Conservation (phyloP, 1,139 yeast genomes). For the Citeromyces siamensis region DNA sequence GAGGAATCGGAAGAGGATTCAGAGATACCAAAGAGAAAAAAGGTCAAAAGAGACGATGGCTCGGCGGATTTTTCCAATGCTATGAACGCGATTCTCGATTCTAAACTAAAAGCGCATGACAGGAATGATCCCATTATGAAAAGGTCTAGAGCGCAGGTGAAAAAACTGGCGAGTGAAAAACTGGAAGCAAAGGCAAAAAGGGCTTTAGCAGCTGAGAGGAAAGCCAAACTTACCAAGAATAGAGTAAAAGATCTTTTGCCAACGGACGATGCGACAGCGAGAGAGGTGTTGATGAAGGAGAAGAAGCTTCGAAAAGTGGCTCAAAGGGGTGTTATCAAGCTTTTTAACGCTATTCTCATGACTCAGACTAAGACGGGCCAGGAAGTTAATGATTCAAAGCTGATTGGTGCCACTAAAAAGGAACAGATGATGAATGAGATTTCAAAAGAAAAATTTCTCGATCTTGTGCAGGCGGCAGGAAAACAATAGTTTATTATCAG, state of each 20-base stretch:
- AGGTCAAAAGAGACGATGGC: constrained; percentile 49
- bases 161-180: constrained; percentile 69
- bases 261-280: constrained; percentile 28
- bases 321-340: constrained; percentile 85
- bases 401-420: constrained; percentile 25
- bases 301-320: constrained; percentile 69
- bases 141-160: constrained; percentile 54
- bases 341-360: constrained; percentile 81
- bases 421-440: constrained; percentile 65
- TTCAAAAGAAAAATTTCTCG: constrained; percentile 83
- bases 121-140: constrained; percentile 85
- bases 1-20: constrained; percentile 10
- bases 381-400: constrained; percentile 22
- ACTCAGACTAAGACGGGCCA: constrained; percentile 57
- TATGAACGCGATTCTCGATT: constrained; percentile 70
- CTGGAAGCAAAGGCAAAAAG: constrained; percentile 77
- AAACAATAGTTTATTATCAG: constrained; percentile 18
- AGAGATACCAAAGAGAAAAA: constrained; percentile 35
- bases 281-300: constrained; percentile 58
- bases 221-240: constrained; percentile 50
- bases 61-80: constrained; percentile 72
- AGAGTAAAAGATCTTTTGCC: constrained; percentile 63
- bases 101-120: constrained; percentile 80
- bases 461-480: constrained; percentile 79
- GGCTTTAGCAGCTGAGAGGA: constrained; percentile 61